Conservation (phyloP, 768 basidiomycete species). For the Podaxis sp. region DNA sequence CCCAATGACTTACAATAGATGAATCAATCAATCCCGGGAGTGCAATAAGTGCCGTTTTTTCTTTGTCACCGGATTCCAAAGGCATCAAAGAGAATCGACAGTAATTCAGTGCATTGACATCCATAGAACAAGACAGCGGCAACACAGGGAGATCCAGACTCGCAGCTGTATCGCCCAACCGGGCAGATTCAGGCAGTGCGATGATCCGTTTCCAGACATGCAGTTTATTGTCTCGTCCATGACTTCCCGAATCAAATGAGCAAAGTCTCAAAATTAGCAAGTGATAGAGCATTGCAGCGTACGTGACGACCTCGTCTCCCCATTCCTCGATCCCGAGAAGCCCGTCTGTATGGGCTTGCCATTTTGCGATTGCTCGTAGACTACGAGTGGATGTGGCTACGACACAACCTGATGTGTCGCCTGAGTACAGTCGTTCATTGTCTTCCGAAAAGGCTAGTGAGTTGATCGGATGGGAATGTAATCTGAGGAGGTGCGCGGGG, state of each 20-base stretch:
- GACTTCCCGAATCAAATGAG: slow-evolving; percentile 41
- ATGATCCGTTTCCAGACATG: slow-evolving; percentile 66
- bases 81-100: slow-evolving; percentile 80
- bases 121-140: slow-evolving; percentile 63
- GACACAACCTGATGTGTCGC: slow-evolving; percentile 78
- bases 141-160: slow-evolving; percentile 51
- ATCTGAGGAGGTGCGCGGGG: slow-evolving; percentile 75
- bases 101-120: slow-evolving; percentile 92
- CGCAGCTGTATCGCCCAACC: slow-evolving; percentile 59
- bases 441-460: slow-evolving; percentile 63
- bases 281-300: slow-evolving; percentile 29
- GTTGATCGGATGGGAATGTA: slow-evolving; percentile 65
- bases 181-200: slow-evolving; percentile 40
- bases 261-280: not conserved
- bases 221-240: slow-evolving; percentile 84
- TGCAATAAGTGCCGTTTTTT: slow-evolving; percentile 58
- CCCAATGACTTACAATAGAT: slow-evolving; percentile 52
- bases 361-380: slow-evolving; percentile 69
- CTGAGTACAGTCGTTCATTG: slow-evolving; percentile 84
- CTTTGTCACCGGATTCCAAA: slow-evolving; percentile 10
- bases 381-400: slow-evolving; percentile 74
- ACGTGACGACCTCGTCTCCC: slow-evolving; percentile 73
- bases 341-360: slow-evolving; percentile 79
- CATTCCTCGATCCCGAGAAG: slow-evolving; percentile 82
- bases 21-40: slow-evolving; percentile 91